Percentiles rank a stretch among this genome's conserved stretches.
phyloP scores from a whole-genome alignment of 2,329 filamentous ascomycete genomes.

The Talaromyces islandicus region DNA sequence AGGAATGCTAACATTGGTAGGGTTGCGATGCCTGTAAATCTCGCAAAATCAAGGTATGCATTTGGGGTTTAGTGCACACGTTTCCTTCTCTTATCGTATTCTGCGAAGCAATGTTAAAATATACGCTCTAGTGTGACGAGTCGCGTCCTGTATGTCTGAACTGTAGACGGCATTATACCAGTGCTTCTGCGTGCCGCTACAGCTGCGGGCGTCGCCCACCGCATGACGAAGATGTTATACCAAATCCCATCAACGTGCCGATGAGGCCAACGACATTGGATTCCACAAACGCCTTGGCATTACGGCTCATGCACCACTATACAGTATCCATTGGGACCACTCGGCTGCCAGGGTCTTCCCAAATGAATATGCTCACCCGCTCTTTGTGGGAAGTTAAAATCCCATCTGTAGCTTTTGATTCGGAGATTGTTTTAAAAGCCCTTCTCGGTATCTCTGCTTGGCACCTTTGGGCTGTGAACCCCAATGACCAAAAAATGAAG shows the following conservation, averaged over 20 bases:
- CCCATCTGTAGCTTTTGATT: constrained; percentile 5
- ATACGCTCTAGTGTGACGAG: constrained; percentile 4
- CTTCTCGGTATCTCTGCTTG: constrained; percentile 8
- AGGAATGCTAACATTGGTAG: not conserved
- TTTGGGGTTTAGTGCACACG: not conserved
- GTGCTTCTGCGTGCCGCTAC: constrained; percentile 2
- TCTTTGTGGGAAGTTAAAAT: constrained; percentile 6
- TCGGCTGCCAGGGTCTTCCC: not conserved
- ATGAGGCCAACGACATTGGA: constrained; percentile 4
- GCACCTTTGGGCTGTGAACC: constrained; percentile 9
- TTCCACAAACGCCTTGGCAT: constrained; percentile 1
- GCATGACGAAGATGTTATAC: not conserved
- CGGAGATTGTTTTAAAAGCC: constrained; percentile 5
- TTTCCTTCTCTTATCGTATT: not conserved
- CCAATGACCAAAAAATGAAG: not conserved
- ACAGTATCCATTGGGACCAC: not conserved
- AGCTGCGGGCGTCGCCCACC: not conserved
- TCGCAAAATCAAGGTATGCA: constrained; percentile 6
- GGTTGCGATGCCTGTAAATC: constrained; percentile 7
- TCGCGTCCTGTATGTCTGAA: constrained; percentile 6
- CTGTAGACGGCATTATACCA: constrained; percentile 5
- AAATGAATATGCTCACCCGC: not conserved
- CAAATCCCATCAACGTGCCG: not conserved
- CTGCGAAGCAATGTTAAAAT: not conserved
- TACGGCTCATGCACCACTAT: constrained; percentile 9